A percentile compares a stretch with the other conserved stretches of the same genome.
These are phyloP conservation scores for Prunus mongolica DNA, from an alignment of 306 rosid species.

Conservation along the genomic window DNA sequence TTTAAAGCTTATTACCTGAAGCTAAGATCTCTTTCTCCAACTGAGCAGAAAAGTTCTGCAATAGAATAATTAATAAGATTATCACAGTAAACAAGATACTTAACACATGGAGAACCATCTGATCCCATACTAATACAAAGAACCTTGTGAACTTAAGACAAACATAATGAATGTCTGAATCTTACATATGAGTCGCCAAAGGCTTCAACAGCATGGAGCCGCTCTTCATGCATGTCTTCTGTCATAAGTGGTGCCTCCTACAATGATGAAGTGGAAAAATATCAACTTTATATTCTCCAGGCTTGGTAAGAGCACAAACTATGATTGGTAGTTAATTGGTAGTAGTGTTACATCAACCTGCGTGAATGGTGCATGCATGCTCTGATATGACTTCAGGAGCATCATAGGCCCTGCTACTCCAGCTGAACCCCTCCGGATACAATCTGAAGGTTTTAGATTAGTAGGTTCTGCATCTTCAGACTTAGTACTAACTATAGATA, in stretches of 20 bases:
- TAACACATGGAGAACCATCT: not conserved
- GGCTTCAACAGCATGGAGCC: conserved; percentile 90
- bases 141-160: not conserved
- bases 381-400: conserved; percentile 79
- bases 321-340: conserved; percentile 20
- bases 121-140: not conserved
- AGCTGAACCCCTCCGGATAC: conserved; percentile 73
- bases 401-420: conserved; percentile 63
- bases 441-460: conserved; percentile 48
- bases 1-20: conserved; percentile 60
- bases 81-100: conserved; percentile 7
- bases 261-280: conserved; percentile 18
- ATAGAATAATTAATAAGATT: conserved; percentile 21
- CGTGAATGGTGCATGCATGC: conserved; percentile 86
- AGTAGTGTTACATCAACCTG: conserved; percentile 59
- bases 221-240: conserved; percentile 99
- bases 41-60: conserved; percentile 84
- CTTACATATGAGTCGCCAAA: conserved; percentile 88
- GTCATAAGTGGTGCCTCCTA: conserved; percentile 95
- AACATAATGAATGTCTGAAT: conserved; percentile 5
- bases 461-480: conserved; percentile 38
- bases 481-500: conserved; percentile 29
- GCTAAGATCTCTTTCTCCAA: conserved; percentile 90
- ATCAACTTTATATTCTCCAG: conserved; percentile 20
- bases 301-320: conserved; percentile 13